Evolutionary conservation across 2,329 filamentous ascomycete genomes (phyloP).

Genomic region (Xylariaceae sp.): DNA sequence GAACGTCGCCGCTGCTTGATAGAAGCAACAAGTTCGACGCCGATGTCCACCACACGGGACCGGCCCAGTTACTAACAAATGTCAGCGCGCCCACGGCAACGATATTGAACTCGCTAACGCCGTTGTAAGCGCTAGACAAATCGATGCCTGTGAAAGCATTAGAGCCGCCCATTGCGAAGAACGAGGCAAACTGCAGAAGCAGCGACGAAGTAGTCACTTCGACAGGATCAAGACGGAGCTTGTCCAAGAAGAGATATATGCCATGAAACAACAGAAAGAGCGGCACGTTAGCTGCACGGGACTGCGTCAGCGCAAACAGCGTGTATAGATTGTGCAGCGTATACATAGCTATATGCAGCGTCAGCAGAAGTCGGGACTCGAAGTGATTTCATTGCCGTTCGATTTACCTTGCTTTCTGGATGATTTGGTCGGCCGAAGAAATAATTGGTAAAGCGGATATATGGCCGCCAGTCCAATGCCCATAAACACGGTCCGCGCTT

Average conservation of each 20-base stretch:
- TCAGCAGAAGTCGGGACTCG: background rate
- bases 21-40: constrained; percentile 60
- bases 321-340: constrained; percentile 66
- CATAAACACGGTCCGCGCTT: constrained; percentile 49
- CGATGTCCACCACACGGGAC: constrained; percentile 79
- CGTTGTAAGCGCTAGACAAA: constrained; percentile 92
- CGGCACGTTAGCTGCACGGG: constrained; percentile 77
- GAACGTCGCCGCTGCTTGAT: constrained; percentile 26
- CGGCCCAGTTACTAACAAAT: constrained; percentile 88
- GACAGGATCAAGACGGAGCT: constrained; percentile 45
- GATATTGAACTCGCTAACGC: constrained; percentile 75
- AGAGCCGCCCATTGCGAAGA: constrained; percentile 86
- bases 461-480: constrained; percentile 40
- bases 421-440: constrained; percentile 26
- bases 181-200: constrained; percentile 74
- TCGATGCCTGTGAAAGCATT: constrained; percentile 97
- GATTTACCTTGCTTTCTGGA: constrained; percentile 32
- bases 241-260: constrained; percentile 48
- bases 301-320: constrained; percentile 82
- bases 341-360: constrained; percentile 33
- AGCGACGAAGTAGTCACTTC: constrained; percentile 68
- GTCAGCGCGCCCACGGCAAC: constrained; percentile 76
- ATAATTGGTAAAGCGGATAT: constrained; percentile 40
- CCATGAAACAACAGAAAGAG: constrained; percentile 72
- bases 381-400: constrained; percentile 1